Evolutionary conservation across 192 early-diverging fungal species (phyloP), one percentile per base, ranked within the genome.

Genomic region (Entomortierella chlamydospora): DNA sequence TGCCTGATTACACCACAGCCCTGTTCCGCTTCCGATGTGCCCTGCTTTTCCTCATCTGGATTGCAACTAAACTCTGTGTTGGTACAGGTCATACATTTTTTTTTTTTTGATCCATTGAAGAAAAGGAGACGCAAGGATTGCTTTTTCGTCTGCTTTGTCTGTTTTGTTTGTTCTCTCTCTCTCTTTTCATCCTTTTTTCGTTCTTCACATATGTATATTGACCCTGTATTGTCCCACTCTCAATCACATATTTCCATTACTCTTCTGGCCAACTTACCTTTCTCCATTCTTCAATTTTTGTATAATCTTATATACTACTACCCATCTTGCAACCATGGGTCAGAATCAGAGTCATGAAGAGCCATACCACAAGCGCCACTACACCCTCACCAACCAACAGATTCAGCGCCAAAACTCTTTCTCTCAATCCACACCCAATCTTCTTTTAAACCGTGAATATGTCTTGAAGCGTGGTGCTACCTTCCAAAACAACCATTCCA

Each of bases 361-460:
- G 13, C 73, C 64, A 26, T 76, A 76, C 15, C 73, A 76, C 26
- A 67, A 43, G 52, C 73, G 65, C 39, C 73, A 76, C 33, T 76
- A 76, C 65, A 76, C 56, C 39, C 58, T 39, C 20, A 76, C 73
- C 2, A 61, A 76, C 60, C 29, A 34, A 30, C 64, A 76, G 45
- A 76, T 76, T 31, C 64, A 76, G 34, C 73, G 73, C 0, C 73
- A 76, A 62, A 76, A 76, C 47, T 76, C 73, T n/a, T 29, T 76
- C 53, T 76, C 73, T 7, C 28, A 66, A 28, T 68, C 73, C 3
- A 53, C 73, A 2, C 57, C 73, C 2, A 68, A 67, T 6, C 72
- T 63, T 29, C 49, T 67, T 2, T 31, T 60, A 5, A 18, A 55
- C 23, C 43, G 42, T 18, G 49, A 58, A 23, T 43, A 28, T 13